phyloP scores from a whole-genome alignment of 805 yeast species.

The Candida montana region DNA sequence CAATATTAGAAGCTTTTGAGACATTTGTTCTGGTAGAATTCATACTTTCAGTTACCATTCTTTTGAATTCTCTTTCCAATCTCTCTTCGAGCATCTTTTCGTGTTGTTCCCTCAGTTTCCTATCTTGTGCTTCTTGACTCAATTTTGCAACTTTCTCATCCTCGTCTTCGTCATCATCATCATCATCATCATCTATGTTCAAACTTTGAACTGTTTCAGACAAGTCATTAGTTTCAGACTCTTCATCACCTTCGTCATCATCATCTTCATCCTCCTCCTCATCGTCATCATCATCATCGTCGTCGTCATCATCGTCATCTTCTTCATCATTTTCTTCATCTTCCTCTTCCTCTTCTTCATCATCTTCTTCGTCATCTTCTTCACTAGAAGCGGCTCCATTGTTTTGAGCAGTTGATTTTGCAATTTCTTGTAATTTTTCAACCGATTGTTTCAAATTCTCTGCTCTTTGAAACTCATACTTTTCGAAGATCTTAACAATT shows the following conservation, averaged over 20 bases:
- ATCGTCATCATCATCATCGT: slow-evolving; percentile 13
- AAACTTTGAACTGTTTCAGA: background rate
- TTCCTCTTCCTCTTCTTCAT: slow-evolving; percentile 11
- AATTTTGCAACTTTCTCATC: slow-evolving; percentile 29
- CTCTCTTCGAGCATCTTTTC: slow-evolving; percentile 44
- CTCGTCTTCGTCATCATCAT: slow-evolving; percentile 24
- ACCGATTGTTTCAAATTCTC: slow-evolving; percentile 39
- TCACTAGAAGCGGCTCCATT: slow-evolving; percentile 3
- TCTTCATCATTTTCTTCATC: slow-evolving; percentile 25
- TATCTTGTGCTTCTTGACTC: slow-evolving; percentile 34
- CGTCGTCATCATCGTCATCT: slow-evolving; percentile 29
- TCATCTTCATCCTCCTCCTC: slow-evolving; percentile 24
- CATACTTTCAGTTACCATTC: slow-evolving; percentile 47
- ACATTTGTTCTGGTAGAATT: slow-evolving; percentile 22
- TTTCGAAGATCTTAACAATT: slow-evolving; percentile 39
- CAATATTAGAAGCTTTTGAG: slow-evolving; percentile 6
- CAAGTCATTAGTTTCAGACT: slow-evolving; percentile 20
- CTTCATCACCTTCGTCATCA: slow-evolving; percentile 17
- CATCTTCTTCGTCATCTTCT: slow-evolving; percentile 19
- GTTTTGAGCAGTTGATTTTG: slow-evolving; percentile 10
- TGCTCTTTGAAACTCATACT: slow-evolving; percentile 33
- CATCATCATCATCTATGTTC: slow-evolving; percentile 22
- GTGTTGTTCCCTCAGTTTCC: slow-evolving; percentile 33
- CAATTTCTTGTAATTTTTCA: slow-evolving; percentile 30
- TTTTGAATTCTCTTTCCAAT: slow-evolving; percentile 52